Base-by-base conservation (phyloP, 805 yeast species). In the Metschnikowia lochheadii region DNA sequence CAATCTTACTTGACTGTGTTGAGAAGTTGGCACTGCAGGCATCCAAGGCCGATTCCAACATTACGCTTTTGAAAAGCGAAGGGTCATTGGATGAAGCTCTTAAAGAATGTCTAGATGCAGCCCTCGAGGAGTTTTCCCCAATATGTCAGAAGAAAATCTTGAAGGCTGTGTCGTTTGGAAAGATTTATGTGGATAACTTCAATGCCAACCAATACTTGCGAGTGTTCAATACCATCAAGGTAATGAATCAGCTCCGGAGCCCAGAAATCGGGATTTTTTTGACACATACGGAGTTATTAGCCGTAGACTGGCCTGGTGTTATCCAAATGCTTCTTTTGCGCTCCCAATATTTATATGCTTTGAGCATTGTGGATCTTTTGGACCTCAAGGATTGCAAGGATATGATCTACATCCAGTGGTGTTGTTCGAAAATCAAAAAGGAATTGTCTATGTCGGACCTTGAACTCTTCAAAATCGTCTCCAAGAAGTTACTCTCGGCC, bases 161-260 rank as follows among this genome's bases (percentile, higher is more conserved):
- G 36, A 77, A 82, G 48, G 96, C 97, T 1, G 96, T 91, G 0
- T 74, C 87, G 0, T 88, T 91, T 68, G 99, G 97, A 0, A 94
- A 92, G 58, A 76, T 87, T 0, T 73, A 80, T 46, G 65, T 58
- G 40, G 80, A 78, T 7, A 80, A 76, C 58, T 84, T 83, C 47
- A 59, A 70, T 60, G 73, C 90, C 3, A 80, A 80, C 50, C 68
- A 73, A 42, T 89, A 85, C 58, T 79, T 89, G 2, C 73, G 74
- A n/a, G 79, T 82, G 2, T 75, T 91, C 53, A 77, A 84, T 57
- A 70, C 70, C 34, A 59, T 89, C 20, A 77, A 89, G 55, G 81
- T 89, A 1, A 69, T 90, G 48, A 92, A 91, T 60, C 80, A 83
- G 34, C 65, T 92, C 4, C 70, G 95, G 46, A 73, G 81, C 18